phyloP scores from a whole-genome alignment of 208 protist species.

The Trypanosoma mega region DNA sequence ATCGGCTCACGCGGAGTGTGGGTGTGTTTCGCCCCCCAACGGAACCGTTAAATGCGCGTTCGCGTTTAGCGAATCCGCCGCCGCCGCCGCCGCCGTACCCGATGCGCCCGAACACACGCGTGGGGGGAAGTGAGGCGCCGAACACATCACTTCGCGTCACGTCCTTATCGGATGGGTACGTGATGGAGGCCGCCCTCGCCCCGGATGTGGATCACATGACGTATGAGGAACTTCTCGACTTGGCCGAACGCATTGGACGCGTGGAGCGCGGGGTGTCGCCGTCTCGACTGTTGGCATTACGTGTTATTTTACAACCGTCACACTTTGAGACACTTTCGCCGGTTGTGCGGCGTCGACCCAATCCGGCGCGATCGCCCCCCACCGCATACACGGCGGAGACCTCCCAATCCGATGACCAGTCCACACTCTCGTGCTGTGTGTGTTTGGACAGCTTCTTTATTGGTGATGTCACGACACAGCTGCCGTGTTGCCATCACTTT shows the following conservation, averaged over 20 bases:
- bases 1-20: too few species aligned
- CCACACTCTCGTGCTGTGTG: constrained; percentile 17
- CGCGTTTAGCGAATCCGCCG: neutral
- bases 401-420: neutral
- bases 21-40: neutral
- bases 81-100: neutral
- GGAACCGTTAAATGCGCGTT: neutral
- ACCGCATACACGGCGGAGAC: too few species aligned
- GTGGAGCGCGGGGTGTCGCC: constrained; percentile 19
- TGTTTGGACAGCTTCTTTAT: constrained; percentile 23
- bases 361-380: too few species aligned
- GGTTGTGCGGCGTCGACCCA: neutral
- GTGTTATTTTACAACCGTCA: constrained; percentile 3
- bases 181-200: constrained; percentile 13
- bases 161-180: constrained; percentile 1
- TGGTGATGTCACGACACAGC: constrained; percentile 13
- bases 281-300: constrained; percentile 9
- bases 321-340: constrained; percentile 7
- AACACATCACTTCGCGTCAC: neutral
- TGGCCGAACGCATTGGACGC: constrained; percentile 20
- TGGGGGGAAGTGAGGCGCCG: too few species aligned
- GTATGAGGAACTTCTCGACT: constrained; percentile 25
- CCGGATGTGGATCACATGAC: constrained; percentile 31
- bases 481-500: constrained; percentile 28
- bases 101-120: too few species aligned